Evolutionary conservation across 306 rosid genomes (phyloP), one percentile per base, ranked within the genome.

Genomic region (Corylus avellana): DNA sequence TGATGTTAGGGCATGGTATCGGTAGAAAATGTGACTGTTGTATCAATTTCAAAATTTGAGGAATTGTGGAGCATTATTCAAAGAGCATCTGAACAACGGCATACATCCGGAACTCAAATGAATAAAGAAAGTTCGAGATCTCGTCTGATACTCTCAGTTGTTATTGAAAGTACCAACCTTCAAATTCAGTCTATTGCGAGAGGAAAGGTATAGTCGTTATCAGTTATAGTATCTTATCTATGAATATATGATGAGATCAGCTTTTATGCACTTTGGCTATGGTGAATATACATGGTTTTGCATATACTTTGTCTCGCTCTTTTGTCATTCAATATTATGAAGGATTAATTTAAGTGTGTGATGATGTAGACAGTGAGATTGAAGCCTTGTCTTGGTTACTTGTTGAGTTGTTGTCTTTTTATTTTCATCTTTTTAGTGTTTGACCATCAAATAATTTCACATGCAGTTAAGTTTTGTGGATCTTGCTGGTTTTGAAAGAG

Each of bases 41-140:
- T 88, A 48, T 83, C 99, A 46, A 88, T 95, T 84, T 89, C 98
- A 35, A 89, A 87, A 0, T 72, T 85, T 73, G 97, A 90, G 66
- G 99, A 93, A 78, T 77, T 95, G 83, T 90, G 83, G 62, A 84
- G 68, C 76, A 86, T 95, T 78, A 93, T 95, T 84, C 89, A 83
- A 37, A 87, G 85, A 86, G 99, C 25, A 62, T 90, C 91, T 2
- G 98, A 93, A 73, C 88, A 61, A 71, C 84, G 97, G 10, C 98
- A 93, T 83, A 88, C 89, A 29, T 83, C 99, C 1, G 99, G 85
- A 79, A 95, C 98, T 58, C 97, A 86, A 32, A 95, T 95, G 98
- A 95, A 93, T 47, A 94, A 91, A 56, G 96, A 93, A 84, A 95
- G 99, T 58, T 95, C 99, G 66, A 88, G 98, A 89, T 95, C 99